Evolutionary conservation across 2,329 filamentous ascomycete genomes (phyloP).

Genomic region (Fusarium palustre): DNA sequence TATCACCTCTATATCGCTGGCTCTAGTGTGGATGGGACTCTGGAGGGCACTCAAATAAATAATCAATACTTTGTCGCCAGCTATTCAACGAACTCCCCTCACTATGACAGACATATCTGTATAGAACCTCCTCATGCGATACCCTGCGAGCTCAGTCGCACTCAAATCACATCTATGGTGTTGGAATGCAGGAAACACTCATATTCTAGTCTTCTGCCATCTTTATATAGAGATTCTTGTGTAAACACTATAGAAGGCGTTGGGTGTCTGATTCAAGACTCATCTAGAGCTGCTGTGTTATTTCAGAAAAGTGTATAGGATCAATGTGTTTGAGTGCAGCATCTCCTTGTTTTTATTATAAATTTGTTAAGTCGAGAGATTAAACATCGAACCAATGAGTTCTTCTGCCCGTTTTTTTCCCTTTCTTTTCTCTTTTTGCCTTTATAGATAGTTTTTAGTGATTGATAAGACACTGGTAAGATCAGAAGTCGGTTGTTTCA

Average conservation of each 20-base stretch:
- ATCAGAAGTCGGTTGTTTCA: too few relatives aligned
- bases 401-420: too few relatives aligned
- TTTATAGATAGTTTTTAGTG: not conserved
- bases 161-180: not conserved
- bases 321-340: not conserved
- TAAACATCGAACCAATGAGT: not conserved
- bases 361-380: not conserved
- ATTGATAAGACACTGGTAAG: not conserved
- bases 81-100: conserved; percentile 25
- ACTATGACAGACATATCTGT: not conserved
- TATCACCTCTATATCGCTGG: conserved; percentile 74
- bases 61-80: not conserved
- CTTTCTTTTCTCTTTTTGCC: too few relatives aligned
- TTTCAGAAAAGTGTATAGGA: not conserved
- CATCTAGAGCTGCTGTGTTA: not conserved
- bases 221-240: not conserved
- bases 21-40: conserved; percentile 75
- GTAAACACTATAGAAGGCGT: conserved; percentile 4
- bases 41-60: conserved; percentile 69
- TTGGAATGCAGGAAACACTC: not conserved
- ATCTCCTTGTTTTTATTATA: not conserved
- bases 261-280: not conserved
- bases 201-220: not conserved
- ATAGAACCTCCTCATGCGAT: not conserved
- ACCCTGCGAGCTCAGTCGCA: not conserved